Conservation (phyloP, 2,329 filamentous ascomycete species). For the Aureobasidium sp. region DNA sequence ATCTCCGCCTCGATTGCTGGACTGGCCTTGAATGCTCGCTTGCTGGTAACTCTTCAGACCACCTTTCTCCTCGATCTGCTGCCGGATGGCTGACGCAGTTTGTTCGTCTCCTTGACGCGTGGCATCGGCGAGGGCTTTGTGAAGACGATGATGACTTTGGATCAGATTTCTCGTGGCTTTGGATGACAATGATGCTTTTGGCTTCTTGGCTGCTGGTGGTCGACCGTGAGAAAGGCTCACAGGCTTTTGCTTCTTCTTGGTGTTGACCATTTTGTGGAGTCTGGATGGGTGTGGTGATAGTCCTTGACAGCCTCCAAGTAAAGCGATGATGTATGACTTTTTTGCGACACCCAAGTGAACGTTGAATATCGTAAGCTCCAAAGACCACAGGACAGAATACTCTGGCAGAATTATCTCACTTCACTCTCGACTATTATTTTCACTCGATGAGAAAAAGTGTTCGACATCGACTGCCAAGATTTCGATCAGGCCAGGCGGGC, state of each 20-base stretch:
- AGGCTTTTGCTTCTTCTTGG: constrained; percentile 25
- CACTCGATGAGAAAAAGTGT: not conserved
- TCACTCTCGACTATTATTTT: not conserved
- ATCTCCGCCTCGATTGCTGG: constrained; percentile 53
- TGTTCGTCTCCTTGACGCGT: constrained; percentile 33
- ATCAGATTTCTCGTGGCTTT: constrained; percentile 52
- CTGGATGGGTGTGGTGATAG: not conserved
- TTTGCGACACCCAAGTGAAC: not conserved
- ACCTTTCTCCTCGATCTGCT: constrained; percentile 47
- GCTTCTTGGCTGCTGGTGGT: constrained; percentile 34
- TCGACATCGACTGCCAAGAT: not conserved
- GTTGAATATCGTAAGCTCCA: not conserved
- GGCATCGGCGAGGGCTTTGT: constrained; percentile 49
- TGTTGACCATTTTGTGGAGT: constrained; percentile 6
- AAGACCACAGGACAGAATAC: not conserved
- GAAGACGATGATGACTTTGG: constrained; percentile 50
- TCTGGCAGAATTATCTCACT: not conserved
- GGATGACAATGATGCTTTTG: constrained; percentile 41
- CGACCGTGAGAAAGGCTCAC: constrained; percentile 37
- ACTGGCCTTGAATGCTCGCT: constrained; percentile 56
- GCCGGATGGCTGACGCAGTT: constrained; percentile 36
- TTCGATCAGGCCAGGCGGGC: not conserved
- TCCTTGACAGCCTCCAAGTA: not conserved
- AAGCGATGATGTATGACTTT: not conserved
- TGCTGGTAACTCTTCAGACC: constrained; percentile 53